These are phyloP conservation scores for Calamus simplicifolius DNA, from an alignment of 176 grass and related monocot genomes.

Conservation along the genomic window DNA sequence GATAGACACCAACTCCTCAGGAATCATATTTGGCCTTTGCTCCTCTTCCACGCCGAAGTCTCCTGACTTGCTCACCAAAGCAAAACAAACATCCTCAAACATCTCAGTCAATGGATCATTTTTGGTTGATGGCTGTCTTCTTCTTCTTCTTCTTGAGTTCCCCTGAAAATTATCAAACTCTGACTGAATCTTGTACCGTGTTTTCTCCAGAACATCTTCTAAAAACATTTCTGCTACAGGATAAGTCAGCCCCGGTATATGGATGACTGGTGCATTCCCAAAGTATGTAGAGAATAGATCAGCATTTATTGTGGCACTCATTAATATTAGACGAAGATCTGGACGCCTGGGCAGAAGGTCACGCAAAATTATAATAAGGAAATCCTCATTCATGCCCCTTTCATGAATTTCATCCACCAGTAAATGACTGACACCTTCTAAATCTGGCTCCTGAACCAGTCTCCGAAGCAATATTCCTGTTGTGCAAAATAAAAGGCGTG, in stretches of 20 bases:
- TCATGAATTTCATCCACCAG: conserved; percentile 98
- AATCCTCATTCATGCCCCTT: conserved; percentile 97
- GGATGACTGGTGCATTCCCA: conserved; percentile 66
- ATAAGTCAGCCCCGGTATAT: conserved; percentile 95
- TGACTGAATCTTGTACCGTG: conserved; percentile 61
- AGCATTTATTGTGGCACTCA: conserved; percentile 98
- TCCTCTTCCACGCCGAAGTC: too few relatives aligned
- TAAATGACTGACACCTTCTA: conserved; percentile 77
- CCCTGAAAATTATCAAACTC: conserved; percentile 63
- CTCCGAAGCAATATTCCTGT: conserved; percentile 89
- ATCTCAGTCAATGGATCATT: conserved; percentile 73
- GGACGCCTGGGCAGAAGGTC: conserved; percentile 77
- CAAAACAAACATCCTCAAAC: too few relatives aligned
- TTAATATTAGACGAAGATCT: conserved; percentile 79
- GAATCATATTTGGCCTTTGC: too few relatives aligned
- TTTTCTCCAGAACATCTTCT: conserved; percentile 83
- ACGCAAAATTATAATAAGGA: conserved; percentile 91
- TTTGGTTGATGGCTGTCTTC: conserved; percentile 41
- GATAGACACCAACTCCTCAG: too few relatives aligned
- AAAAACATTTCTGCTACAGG: conserved; percentile 75
- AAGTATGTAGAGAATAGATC: conserved; percentile 94
- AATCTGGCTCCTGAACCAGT: conserved; percentile 84
- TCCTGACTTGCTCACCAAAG: too few relatives aligned
- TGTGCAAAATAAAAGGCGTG: conserved; percentile 85
- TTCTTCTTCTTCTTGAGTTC: conserved; percentile 69